Conservation (phyloP, 2,329 filamentous ascomycete species). For the Ceratocystis cubensis region DNA sequence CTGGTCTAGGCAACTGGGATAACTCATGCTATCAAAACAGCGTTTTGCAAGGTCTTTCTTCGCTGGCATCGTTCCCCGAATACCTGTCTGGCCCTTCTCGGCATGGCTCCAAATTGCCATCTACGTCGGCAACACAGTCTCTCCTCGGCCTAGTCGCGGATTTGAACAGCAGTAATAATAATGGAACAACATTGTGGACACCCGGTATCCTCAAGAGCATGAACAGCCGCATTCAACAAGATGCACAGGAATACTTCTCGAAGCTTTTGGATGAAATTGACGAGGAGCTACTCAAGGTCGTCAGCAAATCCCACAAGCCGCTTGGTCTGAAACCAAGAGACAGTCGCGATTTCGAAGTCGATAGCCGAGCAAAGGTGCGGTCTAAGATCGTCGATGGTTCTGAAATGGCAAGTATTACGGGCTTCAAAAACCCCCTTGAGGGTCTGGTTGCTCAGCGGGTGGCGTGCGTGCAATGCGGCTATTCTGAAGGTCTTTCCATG, state of each 20-base stretch:
- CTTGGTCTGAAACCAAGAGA: conserved; percentile 21
- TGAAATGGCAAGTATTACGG: conserved; percentile 30
- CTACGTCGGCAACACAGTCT: conserved; percentile 29
- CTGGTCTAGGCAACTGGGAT: conserved; percentile 77
- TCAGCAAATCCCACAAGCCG: conserved; percentile 19
- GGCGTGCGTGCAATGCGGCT: conserved; percentile 72
- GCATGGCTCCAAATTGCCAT: conserved; percentile 23
- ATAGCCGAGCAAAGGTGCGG: conserved; percentile 31
- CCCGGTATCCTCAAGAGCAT: conserved; percentile 73
- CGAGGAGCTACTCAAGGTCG: conserved; percentile 51
- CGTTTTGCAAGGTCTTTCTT: conserved; percentile 72
- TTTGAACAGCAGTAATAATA: conserved; percentile 56
- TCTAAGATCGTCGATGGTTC: conserved; percentile 31
- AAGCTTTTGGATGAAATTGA: conserved; percentile 79
- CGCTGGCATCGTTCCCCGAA: conserved; percentile 54
- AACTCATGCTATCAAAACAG: conserved; percentile 98
- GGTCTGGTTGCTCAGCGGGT: conserved; percentile 80
- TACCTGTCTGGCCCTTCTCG: conserved; percentile 44
- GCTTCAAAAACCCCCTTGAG: conserved; percentile 64
- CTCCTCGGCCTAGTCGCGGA: conserved; percentile 55
- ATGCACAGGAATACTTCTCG: conserved; percentile 94
- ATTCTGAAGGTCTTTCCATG: conserved; percentile 76
- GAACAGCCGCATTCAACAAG: conserved; percentile 91
- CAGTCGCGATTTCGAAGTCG: conserved; percentile 30
- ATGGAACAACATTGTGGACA: conserved; percentile 70